A percentile compares a stretch with the other conserved stretches of the same genome.
Evolutionary conservation across 2,329 filamentous ascomycete species (phyloP).

Genomic region (Paramyrothecium sp.): DNA sequence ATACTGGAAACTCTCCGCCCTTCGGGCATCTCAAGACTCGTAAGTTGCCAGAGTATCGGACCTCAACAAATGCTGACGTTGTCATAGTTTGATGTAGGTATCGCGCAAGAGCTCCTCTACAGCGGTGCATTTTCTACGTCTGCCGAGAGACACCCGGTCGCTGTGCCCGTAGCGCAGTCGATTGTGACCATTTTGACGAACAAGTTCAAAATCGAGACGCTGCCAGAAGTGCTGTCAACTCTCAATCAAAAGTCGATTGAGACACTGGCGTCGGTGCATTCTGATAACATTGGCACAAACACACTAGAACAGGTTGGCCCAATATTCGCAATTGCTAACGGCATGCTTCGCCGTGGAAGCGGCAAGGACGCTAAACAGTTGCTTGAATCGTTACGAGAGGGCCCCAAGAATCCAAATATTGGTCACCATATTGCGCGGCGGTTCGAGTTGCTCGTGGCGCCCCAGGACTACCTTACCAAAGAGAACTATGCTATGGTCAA

Average conservation of each 20-base stretch:
- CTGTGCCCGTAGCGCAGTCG: conserved; percentile 26
- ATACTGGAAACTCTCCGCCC: conserved; percentile 35
- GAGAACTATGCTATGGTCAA: conserved; percentile 42
- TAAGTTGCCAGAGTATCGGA: conserved; percentile 15
- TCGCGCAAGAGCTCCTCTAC: conserved; percentile 33
- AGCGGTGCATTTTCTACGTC: conserved; percentile 17
- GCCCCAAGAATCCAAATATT: conserved; percentile 27
- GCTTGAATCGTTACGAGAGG: conserved; percentile 32
- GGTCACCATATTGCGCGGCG: conserved; percentile 40
- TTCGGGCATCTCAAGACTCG: conserved; percentile 29
- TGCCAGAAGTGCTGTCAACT: conserved; percentile 19
- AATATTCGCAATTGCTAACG: conserved; percentile 33
- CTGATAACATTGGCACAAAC: conserved; percentile 5
- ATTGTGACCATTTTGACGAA: conserved; percentile 43
- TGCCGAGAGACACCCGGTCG: conserved; percentile 6
- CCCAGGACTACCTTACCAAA: conserved; percentile 34
- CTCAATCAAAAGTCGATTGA: conserved; percentile 21
- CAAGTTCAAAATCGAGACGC: conserved; percentile 38
- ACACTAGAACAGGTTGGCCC: conserved; percentile 26
- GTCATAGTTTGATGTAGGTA: conserved; percentile 32
- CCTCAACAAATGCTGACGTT: background rate
- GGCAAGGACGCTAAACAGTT: conserved; percentile 31
- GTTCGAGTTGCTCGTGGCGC: conserved; percentile 40
- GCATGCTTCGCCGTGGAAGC: conserved; percentile 35
- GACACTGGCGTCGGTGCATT: conserved; percentile 1